Base-by-base conservation (phyloP, 371 early-diverging fungal species). In the Mucor irregularis region DNA sequence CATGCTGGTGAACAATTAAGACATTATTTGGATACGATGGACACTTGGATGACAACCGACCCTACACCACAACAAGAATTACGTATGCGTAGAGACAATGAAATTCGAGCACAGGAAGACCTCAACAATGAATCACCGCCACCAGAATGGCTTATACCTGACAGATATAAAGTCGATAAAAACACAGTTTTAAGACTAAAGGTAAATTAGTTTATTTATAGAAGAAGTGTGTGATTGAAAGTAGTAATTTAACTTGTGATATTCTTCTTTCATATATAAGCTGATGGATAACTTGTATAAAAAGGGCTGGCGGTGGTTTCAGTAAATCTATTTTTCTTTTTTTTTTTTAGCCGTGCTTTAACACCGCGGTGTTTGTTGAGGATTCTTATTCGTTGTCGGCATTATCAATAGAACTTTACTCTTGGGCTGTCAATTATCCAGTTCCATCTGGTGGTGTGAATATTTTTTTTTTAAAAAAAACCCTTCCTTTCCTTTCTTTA, bases 81-180 rank as follows among this genome's bases (percentile, higher is more conserved):
- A 8, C 26, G 74, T 17, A 45, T 65, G 51, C 44, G 58, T 38
- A 9, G n/a, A 17, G n/a, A 17, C 2, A 21, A n/a, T 3, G 39
- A 14, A n/a, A n/a, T n/a, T n/a, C n/a, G n/a, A n/a, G n/a, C n/a
- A n/a, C n/a, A n/a, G 2, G 17, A n/a, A 38, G 38, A 42, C 13
- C 19, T 19, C 16, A 5, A 24, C 17, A n/a, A n/a, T n/a, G n/a
- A n/a, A n/a, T n/a, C n/a, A n/a, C 30, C 53, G 38, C 67, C 71
- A 38, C 76, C 80, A 26, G 80, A 76, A 37, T 80, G 80, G 74
- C 46, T 80, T 4, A 52, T 76, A 51, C 76, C 76, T 4, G 67
- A 71, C 48, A 48, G 80, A 22, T 80, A 80, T 35, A 62, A 64
- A 40, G 67, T 80, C 4, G 48, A 68, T 16, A 43, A 59, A 8